These are phyloP conservation scores for Cucurbita moschata DNA, from an alignment of 306 rosid genomes.

Conservation along the genomic window DNA sequence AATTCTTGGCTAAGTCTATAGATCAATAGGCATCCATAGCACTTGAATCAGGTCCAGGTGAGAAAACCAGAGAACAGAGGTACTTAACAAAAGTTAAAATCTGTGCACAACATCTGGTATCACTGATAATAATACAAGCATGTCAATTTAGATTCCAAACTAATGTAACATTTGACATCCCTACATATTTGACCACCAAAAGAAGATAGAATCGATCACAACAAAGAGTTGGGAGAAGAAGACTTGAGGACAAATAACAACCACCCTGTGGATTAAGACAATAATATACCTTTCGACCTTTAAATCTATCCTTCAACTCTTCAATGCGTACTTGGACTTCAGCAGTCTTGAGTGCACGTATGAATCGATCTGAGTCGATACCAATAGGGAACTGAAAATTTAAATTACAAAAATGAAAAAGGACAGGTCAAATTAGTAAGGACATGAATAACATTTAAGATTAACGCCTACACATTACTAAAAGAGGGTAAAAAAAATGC, in stretches of 20 bases:
- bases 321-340: constrained; percentile 41
- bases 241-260: not conserved
- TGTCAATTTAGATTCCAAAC: not conserved
- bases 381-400: constrained; percentile 77
- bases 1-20: not conserved
- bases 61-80: not conserved
- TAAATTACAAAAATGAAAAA: constrained; percentile 1
- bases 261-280: not conserved
- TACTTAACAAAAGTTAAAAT: not conserved
- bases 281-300: constrained; percentile 59
- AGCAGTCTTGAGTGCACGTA: constrained; percentile 43
- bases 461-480: not conserved
- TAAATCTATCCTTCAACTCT: constrained; percentile 63
- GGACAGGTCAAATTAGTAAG: not conserved
- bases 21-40: not conserved
- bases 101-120: not conserved
- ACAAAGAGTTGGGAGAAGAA: not conserved
- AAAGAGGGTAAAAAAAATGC: not conserved
- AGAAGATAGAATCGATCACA: not conserved
- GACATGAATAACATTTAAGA: not conserved
- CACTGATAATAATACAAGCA: not conserved
- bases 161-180: not conserved
- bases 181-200: not conserved
- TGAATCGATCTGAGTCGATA: constrained; percentile 69
- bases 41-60: not conserved